phyloP scores from a whole-genome alignment of 306 rosid genomes.

The Medicago ruthenica region DNA sequence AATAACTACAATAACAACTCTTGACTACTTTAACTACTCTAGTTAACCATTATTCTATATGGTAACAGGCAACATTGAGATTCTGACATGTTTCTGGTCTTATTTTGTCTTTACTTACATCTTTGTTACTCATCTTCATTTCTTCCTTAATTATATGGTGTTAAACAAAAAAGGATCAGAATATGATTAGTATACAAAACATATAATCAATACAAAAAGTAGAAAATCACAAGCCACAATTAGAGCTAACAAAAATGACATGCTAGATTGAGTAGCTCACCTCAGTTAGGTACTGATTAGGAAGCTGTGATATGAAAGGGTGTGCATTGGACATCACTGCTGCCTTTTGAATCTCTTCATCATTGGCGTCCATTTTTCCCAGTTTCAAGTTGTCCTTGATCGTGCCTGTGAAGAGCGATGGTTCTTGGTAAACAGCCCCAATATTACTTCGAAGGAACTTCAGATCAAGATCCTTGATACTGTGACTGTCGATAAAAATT shows the following conservation, averaged over 20 bases:
- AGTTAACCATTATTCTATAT: too few species aligned
- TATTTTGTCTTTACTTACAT: too few species aligned
- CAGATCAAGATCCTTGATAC: conserved; percentile 72
- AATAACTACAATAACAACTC: too few species aligned
- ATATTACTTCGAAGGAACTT: conserved; percentile 74
- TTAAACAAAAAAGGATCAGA: background rate
- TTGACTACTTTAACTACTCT: too few species aligned
- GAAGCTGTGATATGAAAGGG: conserved; percentile 76
- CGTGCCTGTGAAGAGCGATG: conserved; percentile 76
- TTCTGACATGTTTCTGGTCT: too few species aligned
- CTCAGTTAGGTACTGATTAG: conserved; percentile 78
- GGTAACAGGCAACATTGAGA: too few species aligned
- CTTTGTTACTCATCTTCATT: too few species aligned
- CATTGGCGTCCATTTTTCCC: conserved; percentile 77
- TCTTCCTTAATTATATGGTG: too few species aligned
- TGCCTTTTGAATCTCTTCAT: conserved; percentile 66
- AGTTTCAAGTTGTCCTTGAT: conserved; percentile 76
- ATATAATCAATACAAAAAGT: background rate
- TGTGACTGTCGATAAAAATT: conserved; percentile 65
- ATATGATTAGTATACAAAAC: conserved; percentile 20
- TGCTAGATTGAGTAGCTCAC: conserved; percentile 49
- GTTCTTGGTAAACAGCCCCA: conserved; percentile 87
- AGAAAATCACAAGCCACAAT: background rate
- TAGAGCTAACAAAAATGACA: conserved; percentile 7
- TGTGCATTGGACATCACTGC: conserved; percentile 81